Percentiles rank a stretch among this genome's conserved stretches.
phyloP scores from a whole-genome alignment of 176 grass and related monocot species.

The Alopecurus myosuroides region DNA sequence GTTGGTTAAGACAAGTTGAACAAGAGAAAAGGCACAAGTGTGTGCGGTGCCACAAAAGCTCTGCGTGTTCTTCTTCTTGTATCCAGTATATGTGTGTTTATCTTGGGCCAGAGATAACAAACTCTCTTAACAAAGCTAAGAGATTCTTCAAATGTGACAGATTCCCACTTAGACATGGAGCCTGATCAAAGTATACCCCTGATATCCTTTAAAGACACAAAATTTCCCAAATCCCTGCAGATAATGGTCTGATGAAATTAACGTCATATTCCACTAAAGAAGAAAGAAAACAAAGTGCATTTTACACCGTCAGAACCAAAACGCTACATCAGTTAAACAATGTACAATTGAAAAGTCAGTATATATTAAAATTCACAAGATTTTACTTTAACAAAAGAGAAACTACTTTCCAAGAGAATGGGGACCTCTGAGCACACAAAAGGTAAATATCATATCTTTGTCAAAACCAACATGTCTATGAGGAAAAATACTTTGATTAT shows the following conservation, averaged over 20 bases:
- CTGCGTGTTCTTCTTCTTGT: too few relatives aligned
- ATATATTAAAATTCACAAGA: background rate
- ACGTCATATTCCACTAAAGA: background rate
- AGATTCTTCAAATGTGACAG: constrained; percentile 63
- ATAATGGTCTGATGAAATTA: constrained; percentile 24
- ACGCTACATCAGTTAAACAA: background rate
- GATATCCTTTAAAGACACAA: constrained; percentile 42
- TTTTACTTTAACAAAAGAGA: background rate
- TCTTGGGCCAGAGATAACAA: too few relatives aligned
- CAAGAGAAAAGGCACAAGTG: too few relatives aligned
- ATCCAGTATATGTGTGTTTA: too few relatives aligned
- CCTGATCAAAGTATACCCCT: too few relatives aligned
- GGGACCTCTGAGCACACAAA: background rate
- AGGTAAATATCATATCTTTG: background rate
- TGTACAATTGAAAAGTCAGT: background rate
- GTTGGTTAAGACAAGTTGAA: too few relatives aligned
- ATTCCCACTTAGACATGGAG: constrained; percentile 42
- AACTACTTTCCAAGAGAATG: background rate
- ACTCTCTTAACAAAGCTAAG: constrained; percentile 65
- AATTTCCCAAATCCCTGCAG: constrained; percentile 31
- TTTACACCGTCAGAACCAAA: background rate
- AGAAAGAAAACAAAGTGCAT: background rate
- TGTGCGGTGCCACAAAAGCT: too few relatives aligned
- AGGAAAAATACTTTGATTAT: background rate
- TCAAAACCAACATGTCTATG: background rate